These are phyloP conservation scores for Pseudozyma tsukubaensis DNA, from an alignment of 1,284 basidiomycete species.

Conservation along the genomic window DNA sequence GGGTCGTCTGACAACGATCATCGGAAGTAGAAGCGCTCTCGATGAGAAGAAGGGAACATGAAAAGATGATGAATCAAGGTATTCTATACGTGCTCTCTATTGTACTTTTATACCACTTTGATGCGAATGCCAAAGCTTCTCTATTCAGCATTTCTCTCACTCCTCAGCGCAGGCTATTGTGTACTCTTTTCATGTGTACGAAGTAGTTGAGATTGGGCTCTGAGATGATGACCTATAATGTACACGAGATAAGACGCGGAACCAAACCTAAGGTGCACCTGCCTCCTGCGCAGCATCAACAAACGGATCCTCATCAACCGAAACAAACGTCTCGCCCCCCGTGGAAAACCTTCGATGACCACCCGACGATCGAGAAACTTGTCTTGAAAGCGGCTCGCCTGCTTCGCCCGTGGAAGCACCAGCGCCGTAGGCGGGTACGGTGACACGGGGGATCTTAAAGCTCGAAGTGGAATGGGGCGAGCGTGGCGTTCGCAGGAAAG, in stretches of 20 bases:
- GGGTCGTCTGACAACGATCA: constrained; percentile 18
- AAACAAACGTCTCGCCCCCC: constrained; percentile 12
- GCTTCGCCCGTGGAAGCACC: background rate
- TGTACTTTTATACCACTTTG: too few species aligned
- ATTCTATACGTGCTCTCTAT: background rate
- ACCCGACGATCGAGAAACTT: constrained; percentile 8
- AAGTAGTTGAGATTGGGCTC: too few species aligned
- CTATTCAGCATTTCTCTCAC: too few species aligned
- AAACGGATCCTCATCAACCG: constrained; percentile 26
- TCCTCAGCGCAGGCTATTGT: too few species aligned
- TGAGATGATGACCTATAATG: background rate
- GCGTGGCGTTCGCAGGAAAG: background rate
- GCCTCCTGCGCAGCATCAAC: constrained; percentile 23
- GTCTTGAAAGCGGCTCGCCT: background rate
- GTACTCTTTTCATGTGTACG: too few species aligned
- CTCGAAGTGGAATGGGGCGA: constrained; percentile 3
- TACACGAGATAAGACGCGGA: background rate
- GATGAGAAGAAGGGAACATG: too few species aligned
- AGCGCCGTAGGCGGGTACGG: constrained; percentile 12
- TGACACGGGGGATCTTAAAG: constrained; percentile 30
- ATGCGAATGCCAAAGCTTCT: too few species aligned
- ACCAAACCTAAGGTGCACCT: background rate
- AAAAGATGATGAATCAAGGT: background rate
- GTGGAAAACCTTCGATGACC: background rate
- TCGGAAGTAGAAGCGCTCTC: constrained; percentile 5